phyloP scores from a whole-genome alignment of 2,329 filamentous ascomycete species.

The Epichloe amarillans region DNA sequence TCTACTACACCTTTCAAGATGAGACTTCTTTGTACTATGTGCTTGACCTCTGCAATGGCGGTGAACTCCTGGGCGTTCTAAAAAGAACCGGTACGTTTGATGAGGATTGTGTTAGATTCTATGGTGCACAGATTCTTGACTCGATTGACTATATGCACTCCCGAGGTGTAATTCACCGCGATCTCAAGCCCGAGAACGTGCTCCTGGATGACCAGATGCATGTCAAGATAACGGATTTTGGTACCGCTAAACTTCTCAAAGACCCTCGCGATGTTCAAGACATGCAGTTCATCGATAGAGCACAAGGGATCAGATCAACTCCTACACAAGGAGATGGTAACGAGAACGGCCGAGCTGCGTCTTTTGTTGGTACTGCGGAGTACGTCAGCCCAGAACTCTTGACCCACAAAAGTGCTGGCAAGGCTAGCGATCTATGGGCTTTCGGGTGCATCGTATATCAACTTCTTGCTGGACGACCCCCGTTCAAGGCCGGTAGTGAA shows the following conservation, averaged over 20 bases:
- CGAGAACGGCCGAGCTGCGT: conserved; percentile 67
- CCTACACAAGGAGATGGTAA: conserved; percentile 24
- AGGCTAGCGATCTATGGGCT: conserved; percentile 94
- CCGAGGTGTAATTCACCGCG: conserved; percentile 87
- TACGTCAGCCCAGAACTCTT: conserved; percentile 97
- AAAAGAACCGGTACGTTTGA: conserved; percentile 95
- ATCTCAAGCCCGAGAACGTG: conserved; percentile 94
- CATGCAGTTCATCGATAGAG: conserved; percentile 25
- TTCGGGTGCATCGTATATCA: conserved; percentile 98
- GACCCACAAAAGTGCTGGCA: conserved; percentile 92
- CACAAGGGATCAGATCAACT: conserved; percentile 10
- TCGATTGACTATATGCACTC: conserved; percentile 98
- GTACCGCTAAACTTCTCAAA: conserved; percentile 80
- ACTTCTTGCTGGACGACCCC: conserved; percentile 83
- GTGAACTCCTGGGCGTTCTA: conserved; percentile 80
- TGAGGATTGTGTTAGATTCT: conserved; percentile 86
- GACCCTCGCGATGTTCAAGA: conserved; percentile 28
- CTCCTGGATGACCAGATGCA: conserved; percentile 92
- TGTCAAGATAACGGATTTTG: conserved; percentile 97
- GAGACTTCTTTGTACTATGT: conserved; percentile 95
- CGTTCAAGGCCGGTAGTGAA: conserved; percentile 92
- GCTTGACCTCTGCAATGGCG: conserved; percentile 80
- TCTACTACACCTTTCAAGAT: conserved; percentile 98
- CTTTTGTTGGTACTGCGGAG: conserved; percentile 94
- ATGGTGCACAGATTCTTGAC: conserved; percentile 89